These are phyloP conservation scores for Lipomyces mesembrius DNA, from an alignment of 805 yeast species.

Conservation along the genomic window DNA sequence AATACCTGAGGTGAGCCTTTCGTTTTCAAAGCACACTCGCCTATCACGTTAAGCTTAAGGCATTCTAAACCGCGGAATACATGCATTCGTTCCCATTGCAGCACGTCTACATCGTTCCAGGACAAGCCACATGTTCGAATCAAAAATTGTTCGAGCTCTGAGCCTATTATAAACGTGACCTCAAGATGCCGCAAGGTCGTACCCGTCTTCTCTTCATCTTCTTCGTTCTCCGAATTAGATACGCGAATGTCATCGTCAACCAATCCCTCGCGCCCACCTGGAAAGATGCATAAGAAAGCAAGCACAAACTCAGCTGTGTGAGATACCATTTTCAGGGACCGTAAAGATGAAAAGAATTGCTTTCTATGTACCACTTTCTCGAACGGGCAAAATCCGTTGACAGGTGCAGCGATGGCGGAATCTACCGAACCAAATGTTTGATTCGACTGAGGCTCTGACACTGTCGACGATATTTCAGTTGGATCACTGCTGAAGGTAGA, in stretches of 20 bases:
- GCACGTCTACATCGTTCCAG: neutral
- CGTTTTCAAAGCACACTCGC: neutral
- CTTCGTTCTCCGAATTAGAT: neutral
- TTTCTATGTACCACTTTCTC: neutral
- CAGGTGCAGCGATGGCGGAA: neutral
- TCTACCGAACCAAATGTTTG: neutral
- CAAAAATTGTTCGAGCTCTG: slow-evolving; percentile 3
- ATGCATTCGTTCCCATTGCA: slow-evolving; percentile 3
- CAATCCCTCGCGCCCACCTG: neutral
- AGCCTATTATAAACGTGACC: neutral
- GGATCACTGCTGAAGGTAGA: neutral
- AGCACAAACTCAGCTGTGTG: slow-evolving; percentile 6
- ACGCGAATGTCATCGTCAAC: neutral
- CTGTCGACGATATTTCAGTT: neutral
- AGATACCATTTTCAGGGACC: neutral
- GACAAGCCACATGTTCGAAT: neutral
- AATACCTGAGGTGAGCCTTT: neutral
- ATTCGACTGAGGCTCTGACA: neutral
- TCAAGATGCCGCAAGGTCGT: slow-evolving; percentile 1
- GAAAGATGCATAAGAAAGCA: slow-evolving; percentile 2
- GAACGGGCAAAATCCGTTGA: neutral
- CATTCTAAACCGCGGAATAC: neutral
- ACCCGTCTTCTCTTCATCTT: neutral
- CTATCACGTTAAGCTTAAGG: slow-evolving; percentile 2
- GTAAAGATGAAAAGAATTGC: neutral